Conservation (phyloP, 176 grass and related monocot genomes). For the bread wheat (Triticum aestivum) region DNA sequence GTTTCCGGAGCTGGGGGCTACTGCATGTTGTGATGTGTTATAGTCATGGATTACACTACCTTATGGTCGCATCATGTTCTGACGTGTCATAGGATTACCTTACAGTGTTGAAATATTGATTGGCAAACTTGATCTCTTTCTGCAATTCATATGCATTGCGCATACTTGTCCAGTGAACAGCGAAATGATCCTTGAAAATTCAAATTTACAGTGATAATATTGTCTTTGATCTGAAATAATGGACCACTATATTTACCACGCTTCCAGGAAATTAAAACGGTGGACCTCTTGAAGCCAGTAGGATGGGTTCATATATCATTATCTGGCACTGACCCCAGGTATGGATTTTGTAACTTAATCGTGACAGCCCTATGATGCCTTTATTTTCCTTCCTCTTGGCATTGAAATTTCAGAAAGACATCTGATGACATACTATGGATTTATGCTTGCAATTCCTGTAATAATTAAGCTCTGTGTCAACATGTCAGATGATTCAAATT, state of each 20-base stretch:
- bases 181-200: background rate
- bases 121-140: background rate
- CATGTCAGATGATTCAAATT: too few relatives aligned
- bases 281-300: conserved; percentile 88
- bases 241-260: background rate
- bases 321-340: conserved; percentile 85
- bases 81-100: background rate
- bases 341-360: conserved; percentile 18
- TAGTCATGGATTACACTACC: background rate
- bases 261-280: conserved; percentile 87
- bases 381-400: background rate
- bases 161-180: background rate
- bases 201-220: background rate
- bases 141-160: background rate
- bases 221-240: conserved; percentile 11
- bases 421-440: background rate
- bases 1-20: background rate
- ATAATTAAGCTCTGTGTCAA: too few relatives aligned
- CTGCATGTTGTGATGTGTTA: background rate
- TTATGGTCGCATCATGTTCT: background rate
- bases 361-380: background rate
- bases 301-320: conserved; percentile 94
- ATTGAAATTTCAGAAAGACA: background rate
- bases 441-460: background rate
- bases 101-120: background rate